Evolutionary conservation across 2,329 filamentous ascomycete species (phyloP).

Genomic region (Colletotrichum sansevieriae): DNA sequence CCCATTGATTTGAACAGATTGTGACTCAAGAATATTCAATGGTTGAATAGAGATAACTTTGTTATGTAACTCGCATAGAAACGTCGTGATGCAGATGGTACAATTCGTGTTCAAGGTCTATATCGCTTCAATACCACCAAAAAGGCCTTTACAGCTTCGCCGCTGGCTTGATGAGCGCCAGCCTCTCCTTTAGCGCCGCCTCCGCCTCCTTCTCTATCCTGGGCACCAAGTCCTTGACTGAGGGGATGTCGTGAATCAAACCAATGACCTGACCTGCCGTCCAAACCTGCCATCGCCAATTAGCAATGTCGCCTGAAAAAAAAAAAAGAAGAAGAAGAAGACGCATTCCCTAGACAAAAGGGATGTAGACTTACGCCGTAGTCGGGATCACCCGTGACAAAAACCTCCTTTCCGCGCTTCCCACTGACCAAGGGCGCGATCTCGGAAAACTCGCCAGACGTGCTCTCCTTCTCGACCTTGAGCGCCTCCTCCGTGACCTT

Average conservation of each 20-base stretch:
- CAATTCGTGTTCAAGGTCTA: slow-evolving; percentile 21
- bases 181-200: slow-evolving; percentile 71
- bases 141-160: slow-evolving; percentile 67
- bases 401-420: slow-evolving; percentile 90
- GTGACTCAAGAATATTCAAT: too few relatives aligned
- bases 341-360: slow-evolving; percentile 35
- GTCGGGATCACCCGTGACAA: slow-evolving; percentile 90
- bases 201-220: slow-evolving; percentile 85
- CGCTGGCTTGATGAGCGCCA: slow-evolving; percentile 65
- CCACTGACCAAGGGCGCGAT: slow-evolving; percentile 90
- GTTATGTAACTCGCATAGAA: neutral
- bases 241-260: slow-evolving; percentile 85
- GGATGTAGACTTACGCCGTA: slow-evolving; percentile 76
- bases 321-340: neutral
- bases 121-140: neutral
- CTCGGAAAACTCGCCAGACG: slow-evolving; percentile 88
- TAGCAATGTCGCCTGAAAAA: neutral
- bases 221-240: slow-evolving; percentile 75
- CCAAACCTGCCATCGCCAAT: slow-evolving; percentile 76
- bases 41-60: neutral
- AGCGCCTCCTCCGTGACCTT: slow-evolving; percentile 85
- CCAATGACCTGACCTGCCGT: slow-evolving; percentile 97
- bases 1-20: neutral
- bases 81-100: neutral
- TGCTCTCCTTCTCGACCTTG: slow-evolving; percentile 86